Percentiles rank a stretch among this genome's conserved stretches.
Conservation (phyloP, 2,329 filamentous ascomycete genomes). For the Hypoxylon sp. region DNA sequence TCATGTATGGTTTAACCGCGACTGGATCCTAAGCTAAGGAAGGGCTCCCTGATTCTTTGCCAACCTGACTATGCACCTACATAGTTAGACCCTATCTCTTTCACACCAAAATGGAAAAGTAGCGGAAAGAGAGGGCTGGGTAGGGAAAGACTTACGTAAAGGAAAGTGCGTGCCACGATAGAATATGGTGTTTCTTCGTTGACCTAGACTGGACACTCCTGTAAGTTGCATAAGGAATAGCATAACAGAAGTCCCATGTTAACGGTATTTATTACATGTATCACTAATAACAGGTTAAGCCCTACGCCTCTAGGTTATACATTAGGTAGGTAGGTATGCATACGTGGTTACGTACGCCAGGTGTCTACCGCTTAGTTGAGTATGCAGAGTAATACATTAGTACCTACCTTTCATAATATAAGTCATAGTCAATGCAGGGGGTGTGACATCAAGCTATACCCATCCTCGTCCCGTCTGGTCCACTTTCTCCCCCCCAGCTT, state of each 20-base stretch:
- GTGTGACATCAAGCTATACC: not conserved
- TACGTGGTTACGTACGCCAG: too few relatives aligned
- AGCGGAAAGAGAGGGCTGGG: too few relatives aligned
- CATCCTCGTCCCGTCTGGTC: not conserved
- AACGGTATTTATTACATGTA: not conserved
- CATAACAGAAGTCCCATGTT: not conserved
- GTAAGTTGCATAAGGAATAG: not conserved
- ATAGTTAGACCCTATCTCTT: not conserved
- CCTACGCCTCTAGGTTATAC: too few relatives aligned
- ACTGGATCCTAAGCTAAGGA: not conserved
- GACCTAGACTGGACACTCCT: not conserved
- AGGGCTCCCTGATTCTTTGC: not conserved
- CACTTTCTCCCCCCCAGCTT: not conserved
- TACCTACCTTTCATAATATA: not conserved
- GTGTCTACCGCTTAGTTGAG: not conserved
- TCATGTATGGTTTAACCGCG: not conserved
- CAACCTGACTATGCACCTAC: not conserved
- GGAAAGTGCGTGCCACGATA: not conserved
- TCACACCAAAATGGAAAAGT: not conserved
- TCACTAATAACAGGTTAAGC: not conserved
- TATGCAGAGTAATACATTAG: not conserved
- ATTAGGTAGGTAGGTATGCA: not conserved
- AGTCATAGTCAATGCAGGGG: not conserved
- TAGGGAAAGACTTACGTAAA: not conserved
- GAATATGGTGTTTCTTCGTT: not conserved